Conservation (phyloP, 1,284 basidiomycete genomes). For the Erythrobasidium hasegawianum region DNA sequence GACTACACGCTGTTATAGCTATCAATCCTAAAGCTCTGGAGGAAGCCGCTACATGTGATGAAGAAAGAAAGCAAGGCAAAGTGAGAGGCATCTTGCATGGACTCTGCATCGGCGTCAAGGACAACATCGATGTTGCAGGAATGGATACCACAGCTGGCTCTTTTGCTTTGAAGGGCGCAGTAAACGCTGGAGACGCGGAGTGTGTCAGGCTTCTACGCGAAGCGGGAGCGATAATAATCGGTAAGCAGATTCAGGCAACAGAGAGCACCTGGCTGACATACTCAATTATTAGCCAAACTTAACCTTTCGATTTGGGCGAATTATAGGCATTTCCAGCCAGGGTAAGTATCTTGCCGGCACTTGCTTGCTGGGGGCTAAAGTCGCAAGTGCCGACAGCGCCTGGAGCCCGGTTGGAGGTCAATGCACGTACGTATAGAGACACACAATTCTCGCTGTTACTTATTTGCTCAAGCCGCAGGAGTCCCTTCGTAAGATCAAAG, state of each 20-base stretch:
- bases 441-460: no score
- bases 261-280: background rate
- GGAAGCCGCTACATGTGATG: slow-evolving; percentile 59
- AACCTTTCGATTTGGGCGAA: slow-evolving; percentile 48
- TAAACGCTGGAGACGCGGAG: slow-evolving; percentile 62
- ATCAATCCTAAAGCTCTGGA: slow-evolving; percentile 59
- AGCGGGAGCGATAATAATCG: slow-evolving; percentile 64
- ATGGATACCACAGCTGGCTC: slow-evolving; percentile 60
- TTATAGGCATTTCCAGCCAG: slow-evolving; percentile 54
- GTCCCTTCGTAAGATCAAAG: background rate
- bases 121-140: slow-evolving; percentile 64
- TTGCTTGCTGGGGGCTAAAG: no score
- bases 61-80: slow-evolving; percentile 55
- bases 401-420: slow-evolving; percentile 67
- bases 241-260: no score
- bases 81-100: slow-evolving; percentile 61
- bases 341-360: slow-evolving; percentile 52
- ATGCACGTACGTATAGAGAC: slow-evolving; percentile 49
- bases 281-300: slow-evolving; percentile 48
- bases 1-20: slow-evolving; percentile 62
- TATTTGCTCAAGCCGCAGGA: no score
- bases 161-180: slow-evolving; percentile 52
- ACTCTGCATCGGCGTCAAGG: slow-evolving; percentile 66
- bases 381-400: slow-evolving; percentile 54
- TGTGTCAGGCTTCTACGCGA: slow-evolving; percentile 60